Base-by-base conservation (phyloP, 352 stramenopile species). In the Pythium brachiatum region DNA sequence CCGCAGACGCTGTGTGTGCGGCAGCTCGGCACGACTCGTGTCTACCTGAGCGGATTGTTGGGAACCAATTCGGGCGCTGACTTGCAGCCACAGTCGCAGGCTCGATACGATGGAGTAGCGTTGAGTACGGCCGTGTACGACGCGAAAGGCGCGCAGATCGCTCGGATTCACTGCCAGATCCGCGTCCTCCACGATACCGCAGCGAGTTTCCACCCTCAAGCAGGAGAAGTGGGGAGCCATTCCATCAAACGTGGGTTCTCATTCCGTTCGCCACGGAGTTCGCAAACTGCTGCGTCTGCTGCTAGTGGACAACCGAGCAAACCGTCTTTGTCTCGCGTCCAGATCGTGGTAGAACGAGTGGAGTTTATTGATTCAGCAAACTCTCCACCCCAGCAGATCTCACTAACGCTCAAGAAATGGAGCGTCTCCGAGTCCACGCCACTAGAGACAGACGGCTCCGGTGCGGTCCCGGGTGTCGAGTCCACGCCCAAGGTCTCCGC, bases 371-470 rank as follows among this genome's bases (percentile, higher is more conserved):
- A 34, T 18, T 23, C 55, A 0, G 44, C 57, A n/a, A n/a, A n/a
- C 16, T 7, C 13, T 13, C 7, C 32, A 2, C 20, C 32, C 0
- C 63, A 78, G n/a, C 66, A 72, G 3, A 29, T 74, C 47, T 78
- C 73, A 16, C 56, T 78, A 0, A 75, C 73, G 7, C 52, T 80
- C 12, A 80, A 74, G 53, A 70, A 75, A 27, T 80, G 66, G 63
- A 55, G 63, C 9, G n/a, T 48, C n/a, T 25, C 41, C 7, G 41
- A 48, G 4, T 13, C n/a, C 2, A 25, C 41, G n/a, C n/a, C 18
- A 48, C 16, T 18, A 5, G 41, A 48, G 41, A 6, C 18, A 1
- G 57, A 64, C 13, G 20, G 9, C 11, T 29, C 34, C 12, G 18
- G 41, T 0, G 5, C 39, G 3, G 16, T 16, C 1, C 7, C 41